Evolutionary conservation across 306 rosid genomes (phyloP).

Genomic region (Acacia melanoxylon): DNA sequence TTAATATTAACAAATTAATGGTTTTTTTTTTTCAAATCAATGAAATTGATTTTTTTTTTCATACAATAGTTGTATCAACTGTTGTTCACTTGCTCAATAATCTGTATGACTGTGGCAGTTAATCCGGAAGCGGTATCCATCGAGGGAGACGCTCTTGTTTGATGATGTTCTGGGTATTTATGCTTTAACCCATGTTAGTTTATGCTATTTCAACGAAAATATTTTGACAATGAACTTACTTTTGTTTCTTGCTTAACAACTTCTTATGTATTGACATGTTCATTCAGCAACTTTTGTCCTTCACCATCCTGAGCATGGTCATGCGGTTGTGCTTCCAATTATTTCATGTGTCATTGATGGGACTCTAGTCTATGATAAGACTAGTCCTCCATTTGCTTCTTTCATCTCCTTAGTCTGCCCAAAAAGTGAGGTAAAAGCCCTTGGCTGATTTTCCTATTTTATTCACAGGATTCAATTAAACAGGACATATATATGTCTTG

Average conservation of each 20-base stretch:
- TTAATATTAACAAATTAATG: constrained; percentile 14
- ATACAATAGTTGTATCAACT: constrained; percentile 18
- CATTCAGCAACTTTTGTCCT: constrained; percentile 91
- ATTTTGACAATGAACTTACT: constrained; percentile 15
- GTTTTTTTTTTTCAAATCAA: constrained; percentile 9
- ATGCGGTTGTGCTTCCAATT: constrained; percentile 92
- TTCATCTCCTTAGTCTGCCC: constrained; percentile 94
- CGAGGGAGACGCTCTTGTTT: constrained; percentile 74
- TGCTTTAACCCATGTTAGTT: constrained; percentile 47
- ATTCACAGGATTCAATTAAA: constrained; percentile 15
- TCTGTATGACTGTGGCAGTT: constrained; percentile 59
- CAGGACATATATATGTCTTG: neutral
- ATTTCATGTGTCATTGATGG: constrained; percentile 95
- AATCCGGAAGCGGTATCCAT: constrained; percentile 83
- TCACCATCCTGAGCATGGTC: constrained; percentile 99
- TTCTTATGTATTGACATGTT: constrained; percentile 5
- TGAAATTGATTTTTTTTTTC: neutral
- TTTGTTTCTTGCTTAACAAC: constrained; percentile 37
- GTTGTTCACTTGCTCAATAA: constrained; percentile 24
- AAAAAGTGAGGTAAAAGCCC: constrained; percentile 68
- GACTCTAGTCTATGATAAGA: constrained; percentile 71
- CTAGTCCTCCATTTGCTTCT: constrained; percentile 83
- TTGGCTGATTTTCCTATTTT: constrained; percentile 19
- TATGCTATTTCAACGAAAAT: constrained; percentile 20
- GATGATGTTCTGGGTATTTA: constrained; percentile 93